Evolutionary conservation across 1,139 yeast genomes (phyloP).

Genomic region (Arxiozyma bovina): DNA sequence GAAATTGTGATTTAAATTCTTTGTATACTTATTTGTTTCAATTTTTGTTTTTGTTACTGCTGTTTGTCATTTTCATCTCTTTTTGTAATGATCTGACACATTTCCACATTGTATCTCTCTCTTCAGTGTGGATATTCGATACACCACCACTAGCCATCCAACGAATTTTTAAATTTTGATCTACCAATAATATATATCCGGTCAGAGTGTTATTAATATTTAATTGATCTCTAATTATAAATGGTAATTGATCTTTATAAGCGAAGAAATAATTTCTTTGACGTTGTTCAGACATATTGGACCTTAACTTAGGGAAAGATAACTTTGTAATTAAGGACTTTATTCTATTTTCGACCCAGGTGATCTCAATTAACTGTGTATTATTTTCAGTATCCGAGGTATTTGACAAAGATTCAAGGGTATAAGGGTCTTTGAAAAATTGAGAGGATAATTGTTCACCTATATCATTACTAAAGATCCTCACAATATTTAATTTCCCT

Average conservation of each 20-base stretch:
- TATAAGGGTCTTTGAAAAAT: conserved; percentile 42
- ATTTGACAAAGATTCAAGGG: conserved; percentile 1
- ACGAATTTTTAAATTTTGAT: conserved; percentile 61
- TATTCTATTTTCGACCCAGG: conserved; percentile 60
- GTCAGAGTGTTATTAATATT: conserved; percentile 68
- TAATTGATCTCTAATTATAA: conserved; percentile 50
- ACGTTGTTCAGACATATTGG: conserved; percentile 36
- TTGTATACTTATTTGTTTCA: too few relatives aligned
- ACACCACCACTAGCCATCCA: conserved; percentile 92
- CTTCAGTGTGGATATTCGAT: conserved; percentile 4
- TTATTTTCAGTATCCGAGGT: not conserved
- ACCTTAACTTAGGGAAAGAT: conserved; percentile 39
- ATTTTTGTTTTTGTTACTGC: not conserved
- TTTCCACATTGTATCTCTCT: conserved; percentile 10
- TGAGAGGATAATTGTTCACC: conserved; percentile 64
- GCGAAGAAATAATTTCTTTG: conserved; percentile 55
- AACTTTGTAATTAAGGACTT: conserved; percentile 57
- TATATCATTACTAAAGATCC: conserved; percentile 41
- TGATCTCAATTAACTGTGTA: conserved; percentile 43
- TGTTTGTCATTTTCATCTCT: not conserved
- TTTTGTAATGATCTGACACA: conserved; percentile 7
- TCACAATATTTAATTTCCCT: conserved; percentile 29
- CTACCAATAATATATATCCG: conserved; percentile 77
- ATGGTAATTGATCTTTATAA: conserved; percentile 52
- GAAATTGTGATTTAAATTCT: not conserved